Percentiles rank a stretch among this genome's conserved stretches.
Conservation (phyloP, 768 basidiomycete genomes). For the Porpolomopsis calyptriformis region DNA sequence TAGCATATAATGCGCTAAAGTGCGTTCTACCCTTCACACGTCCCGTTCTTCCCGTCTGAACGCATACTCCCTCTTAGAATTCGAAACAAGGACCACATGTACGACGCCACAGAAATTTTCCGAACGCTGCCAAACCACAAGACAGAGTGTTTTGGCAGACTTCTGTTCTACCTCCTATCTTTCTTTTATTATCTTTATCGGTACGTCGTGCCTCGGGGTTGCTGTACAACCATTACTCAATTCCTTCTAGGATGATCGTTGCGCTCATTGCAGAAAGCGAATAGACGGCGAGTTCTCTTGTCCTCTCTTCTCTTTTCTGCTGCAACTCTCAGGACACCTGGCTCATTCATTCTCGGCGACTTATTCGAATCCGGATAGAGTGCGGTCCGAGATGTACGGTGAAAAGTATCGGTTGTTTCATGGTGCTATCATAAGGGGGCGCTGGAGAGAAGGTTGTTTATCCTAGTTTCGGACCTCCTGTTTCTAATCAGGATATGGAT, state of each 20-base stretch:
- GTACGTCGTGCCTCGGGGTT: constrained; percentile 33
- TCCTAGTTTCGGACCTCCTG: too few species aligned
- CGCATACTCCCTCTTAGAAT: constrained; percentile 44
- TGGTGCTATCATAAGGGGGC: too few species aligned
- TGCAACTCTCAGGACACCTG: too few species aligned
- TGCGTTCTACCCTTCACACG: constrained; percentile 27
- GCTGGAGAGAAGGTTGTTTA: too few species aligned
- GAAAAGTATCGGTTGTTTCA: too few species aligned
- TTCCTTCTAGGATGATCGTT: constrained; percentile 66
- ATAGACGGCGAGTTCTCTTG: too few species aligned
- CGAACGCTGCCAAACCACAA: constrained; percentile 88
- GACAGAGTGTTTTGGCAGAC: constrained; percentile 91
- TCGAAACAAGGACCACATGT: constrained; percentile 91
- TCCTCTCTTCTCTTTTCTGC: too few species aligned
- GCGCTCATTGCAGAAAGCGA: constrained; percentile 77
- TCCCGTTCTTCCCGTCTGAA: constrained; percentile 1
- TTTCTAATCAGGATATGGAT: too few species aligned
- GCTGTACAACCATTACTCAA: too few species aligned
- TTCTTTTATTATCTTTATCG: constrained; percentile 90
- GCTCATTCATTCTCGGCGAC: too few species aligned
- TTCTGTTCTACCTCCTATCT: constrained; percentile 85
- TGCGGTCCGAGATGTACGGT: too few species aligned
- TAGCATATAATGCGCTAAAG: constrained; percentile 93
- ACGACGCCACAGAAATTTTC: constrained; percentile 99
- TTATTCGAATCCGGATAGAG: too few species aligned